Evolutionary conservation across 129 eudicot species (phyloP).

Genomic region (Helichrysum umbraculigerum): DNA sequence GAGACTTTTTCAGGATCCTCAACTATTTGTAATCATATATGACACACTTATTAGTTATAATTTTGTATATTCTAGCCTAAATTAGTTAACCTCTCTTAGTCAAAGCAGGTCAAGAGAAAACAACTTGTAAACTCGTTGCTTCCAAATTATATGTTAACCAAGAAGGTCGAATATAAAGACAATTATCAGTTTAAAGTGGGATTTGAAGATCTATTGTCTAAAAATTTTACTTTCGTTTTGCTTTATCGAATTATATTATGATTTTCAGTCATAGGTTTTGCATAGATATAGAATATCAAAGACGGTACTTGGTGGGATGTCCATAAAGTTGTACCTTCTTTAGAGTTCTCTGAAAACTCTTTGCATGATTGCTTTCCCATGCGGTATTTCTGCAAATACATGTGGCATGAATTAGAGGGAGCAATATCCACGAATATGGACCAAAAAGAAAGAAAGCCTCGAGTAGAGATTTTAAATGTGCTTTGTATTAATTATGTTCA

Average conservation of each 20-base stretch:
- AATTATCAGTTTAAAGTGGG: not conserved
- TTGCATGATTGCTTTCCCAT: constrained; percentile 75
- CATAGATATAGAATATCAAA: not conserved
- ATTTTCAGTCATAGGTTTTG: not conserved
- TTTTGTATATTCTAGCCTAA: too few relatives aligned
- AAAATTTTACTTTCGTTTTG: not conserved
- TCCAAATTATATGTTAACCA: too few relatives aligned
- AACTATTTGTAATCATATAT: too few relatives aligned
- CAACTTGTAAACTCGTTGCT: too few relatives aligned
- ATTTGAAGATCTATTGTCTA: not conserved
- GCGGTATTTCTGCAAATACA: constrained; percentile 58
- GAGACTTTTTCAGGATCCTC: too few relatives aligned
- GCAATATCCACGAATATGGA: not conserved
- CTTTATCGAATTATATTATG: not conserved
- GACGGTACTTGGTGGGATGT: constrained; percentile 9
- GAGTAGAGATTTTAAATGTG: not conserved
- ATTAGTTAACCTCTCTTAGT: too few relatives aligned
- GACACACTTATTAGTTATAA: too few relatives aligned
- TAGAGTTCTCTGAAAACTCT: constrained; percentile 64
- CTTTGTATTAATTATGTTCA: not conserved
- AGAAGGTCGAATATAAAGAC: too few relatives aligned
- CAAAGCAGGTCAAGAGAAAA: too few relatives aligned
- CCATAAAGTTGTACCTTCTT: constrained; percentile 55
- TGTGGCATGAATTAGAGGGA: not conserved
- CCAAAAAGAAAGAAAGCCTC: not conserved